Base-by-base conservation (phyloP, 1,284 basidiomycete genomes). In the Inonotus obliquus region DNA sequence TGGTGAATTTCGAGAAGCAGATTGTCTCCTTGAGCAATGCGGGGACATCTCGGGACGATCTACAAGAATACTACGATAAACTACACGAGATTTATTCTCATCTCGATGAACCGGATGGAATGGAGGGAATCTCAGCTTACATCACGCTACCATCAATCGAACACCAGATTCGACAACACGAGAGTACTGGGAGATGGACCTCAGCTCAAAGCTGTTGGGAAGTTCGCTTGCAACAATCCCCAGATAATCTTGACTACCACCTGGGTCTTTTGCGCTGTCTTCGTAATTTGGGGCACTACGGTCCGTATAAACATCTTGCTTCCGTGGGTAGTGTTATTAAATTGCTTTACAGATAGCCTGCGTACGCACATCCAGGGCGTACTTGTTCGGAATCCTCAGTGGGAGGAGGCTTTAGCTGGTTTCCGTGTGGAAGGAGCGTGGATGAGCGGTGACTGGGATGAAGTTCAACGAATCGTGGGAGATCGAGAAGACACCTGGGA, bases 181-280 rank as follows among this genome's bases (percentile, higher is more conserved):
- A 99, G 74, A 97, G 91, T 67, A 98, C 93, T 0, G 97, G 97
- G 2, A 82, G 89, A 47, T 99, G 97, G 97, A 99, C 97, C 0
- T 91, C 95, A 3, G 97, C 97, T 4, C 97, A 99, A 73, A 98
- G 96, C 70, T 99, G 97, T 69, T 99, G 97, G 97, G 97, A 99
- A 75, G 91, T 99, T n/a, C 84, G 91, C 53, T 78, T 99, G 23
- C 96, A 98, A 71, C 87, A 93, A 66, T 85, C 86, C 29, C 96
- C 96, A 0, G 86, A 97, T 68, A 94, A 96, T 66, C 79, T 97
- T 7, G 84, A 91, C 32, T 89, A 90, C 63, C 97, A 99, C 72
- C 73, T 97, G 7, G 97, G 97, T 2, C 79, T 99, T 19, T 76
- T 98, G 63, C 86, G 92, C 57, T 99, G 97, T 71, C 80, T 99